Evolutionary conservation across 768 basidiomycete species (phyloP), one percentile per base, ranked within the genome.

Genomic region (Podaxis carcinomalis): DNA sequence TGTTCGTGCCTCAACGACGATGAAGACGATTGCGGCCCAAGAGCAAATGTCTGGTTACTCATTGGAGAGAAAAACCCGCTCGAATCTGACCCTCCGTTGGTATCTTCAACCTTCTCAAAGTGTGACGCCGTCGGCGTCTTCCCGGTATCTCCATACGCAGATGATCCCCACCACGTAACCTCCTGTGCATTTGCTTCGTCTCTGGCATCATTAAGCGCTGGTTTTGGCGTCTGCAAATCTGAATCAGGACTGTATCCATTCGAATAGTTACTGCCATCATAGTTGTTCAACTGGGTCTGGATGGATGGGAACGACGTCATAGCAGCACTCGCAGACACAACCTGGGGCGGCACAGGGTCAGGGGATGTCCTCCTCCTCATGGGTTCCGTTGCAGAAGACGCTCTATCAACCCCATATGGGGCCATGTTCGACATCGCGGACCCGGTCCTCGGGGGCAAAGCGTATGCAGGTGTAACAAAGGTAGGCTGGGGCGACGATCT

Each of bases 51-150:
- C 37, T 80, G 72, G 27, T 74, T 77, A 66, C 91, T 90, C 92
- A 95, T 94, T 23, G 92, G 77, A 5, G 92, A 93, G 46, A 95
- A 83, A 66, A 95, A 93, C 5, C 87, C 88, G 19, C 84, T 83
- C 7, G 80, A 72, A 36, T 79, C 76, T 16, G 76, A 64, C 0
- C 77, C 65, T 44, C 77, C 69, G 9, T 72, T 70, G 28, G 74
- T 68, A 37, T 80, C 77, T 27, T 84, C 81, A 3, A 85, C 78
- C 37, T 75, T 78, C 66, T 83, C 74, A 73, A 94, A 93, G 1
- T 81, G 80, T 14, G 89, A 66, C 4, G 85, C 84, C 10, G 88
- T 90, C 9, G 93, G 92, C 9, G 92, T 93, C 51, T 68, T 71
- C 19, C 72, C 67, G 51, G 68, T 70, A 54, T 7, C 51, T 36